Percentiles rank a stretch among this genome's conserved stretches.
Conservation (phyloP, 2,329 filamentous ascomycete genomes). For the Diaporthe citriasiana region DNA sequence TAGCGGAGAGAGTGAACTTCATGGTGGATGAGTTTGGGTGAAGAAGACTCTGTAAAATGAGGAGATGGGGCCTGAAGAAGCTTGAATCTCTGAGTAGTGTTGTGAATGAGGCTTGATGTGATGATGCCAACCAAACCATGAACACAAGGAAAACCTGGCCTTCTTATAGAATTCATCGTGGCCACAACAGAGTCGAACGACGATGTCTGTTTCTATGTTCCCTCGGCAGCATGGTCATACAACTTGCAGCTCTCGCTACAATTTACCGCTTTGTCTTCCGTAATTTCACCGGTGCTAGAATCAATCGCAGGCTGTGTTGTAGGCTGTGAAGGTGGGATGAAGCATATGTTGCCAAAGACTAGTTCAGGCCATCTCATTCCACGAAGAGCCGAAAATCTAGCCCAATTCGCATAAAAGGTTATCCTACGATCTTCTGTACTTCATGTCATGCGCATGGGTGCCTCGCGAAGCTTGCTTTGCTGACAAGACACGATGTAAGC, state of each 20-base stretch:
- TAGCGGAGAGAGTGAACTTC: slow-evolving; percentile 4
- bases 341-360: not conserved
- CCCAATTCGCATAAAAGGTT: not conserved
- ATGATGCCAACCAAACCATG: not conserved
- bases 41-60: not conserved
- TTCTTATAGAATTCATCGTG: slow-evolving; percentile 14
- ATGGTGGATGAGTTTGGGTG: slow-evolving; percentile 4
- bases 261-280: not conserved
- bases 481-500: slow-evolving; percentile 1
- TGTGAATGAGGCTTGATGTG: not conserved
- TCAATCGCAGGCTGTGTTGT: not conserved
- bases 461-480: not conserved
- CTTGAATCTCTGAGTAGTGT: not conserved
- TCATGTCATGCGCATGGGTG: slow-evolving; percentile 25
- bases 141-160: not conserved
- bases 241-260: not conserved
- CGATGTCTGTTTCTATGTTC: not conserved
- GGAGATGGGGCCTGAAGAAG: not conserved
- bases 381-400: slow-evolving; percentile 10
- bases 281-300: slow-evolving; percentile 6
- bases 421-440: not conserved
- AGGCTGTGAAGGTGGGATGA: slow-evolving; percentile 25
- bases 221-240: not conserved
- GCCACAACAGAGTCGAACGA: not conserved
- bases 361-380: not conserved